Evolutionary conservation across 148 eudicot genomes (phyloP).

Genomic region (Rhododendron simsii): DNA sequence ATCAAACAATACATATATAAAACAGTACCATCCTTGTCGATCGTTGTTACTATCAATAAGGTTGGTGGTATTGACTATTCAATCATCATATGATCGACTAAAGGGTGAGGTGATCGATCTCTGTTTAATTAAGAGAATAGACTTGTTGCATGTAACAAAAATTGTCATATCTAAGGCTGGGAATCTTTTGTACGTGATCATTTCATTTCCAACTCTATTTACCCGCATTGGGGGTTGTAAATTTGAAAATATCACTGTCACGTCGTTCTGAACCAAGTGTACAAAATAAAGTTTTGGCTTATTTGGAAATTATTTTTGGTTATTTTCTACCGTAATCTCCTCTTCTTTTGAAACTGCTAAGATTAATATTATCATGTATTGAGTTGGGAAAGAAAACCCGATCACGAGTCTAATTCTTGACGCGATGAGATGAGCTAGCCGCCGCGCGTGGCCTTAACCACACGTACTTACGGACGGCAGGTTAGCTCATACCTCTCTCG

Average conservation of each 20-base stretch:
- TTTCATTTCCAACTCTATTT: background rate
- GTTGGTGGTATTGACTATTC: background rate
- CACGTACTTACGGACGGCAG: too few relatives aligned
- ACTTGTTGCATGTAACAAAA: background rate
- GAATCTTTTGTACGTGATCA: background rate
- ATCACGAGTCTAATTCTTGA: background rate
- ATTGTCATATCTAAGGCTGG: background rate
- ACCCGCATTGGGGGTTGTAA: background rate
- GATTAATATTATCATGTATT: background rate
- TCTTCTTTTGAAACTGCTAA: too few relatives aligned
- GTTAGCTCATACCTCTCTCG: slow-evolving; percentile 28
- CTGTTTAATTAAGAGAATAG: background rate
- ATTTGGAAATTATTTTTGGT: background rate
- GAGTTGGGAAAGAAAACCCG: background rate
- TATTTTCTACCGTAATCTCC: background rate
- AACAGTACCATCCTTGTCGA: background rate
- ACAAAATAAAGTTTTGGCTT: background rate
- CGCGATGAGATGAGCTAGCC: background rate
- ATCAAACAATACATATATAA: background rate
- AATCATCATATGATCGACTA: background rate
- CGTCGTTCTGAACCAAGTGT: background rate
- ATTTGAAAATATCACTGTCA: background rate
- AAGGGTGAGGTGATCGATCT: background rate
- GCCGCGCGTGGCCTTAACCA: background rate
- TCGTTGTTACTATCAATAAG: background rate